Evolutionary conservation across 345 rosid species (phyloP).

Genomic region (Bruguiera gymnorhiza): DNA sequence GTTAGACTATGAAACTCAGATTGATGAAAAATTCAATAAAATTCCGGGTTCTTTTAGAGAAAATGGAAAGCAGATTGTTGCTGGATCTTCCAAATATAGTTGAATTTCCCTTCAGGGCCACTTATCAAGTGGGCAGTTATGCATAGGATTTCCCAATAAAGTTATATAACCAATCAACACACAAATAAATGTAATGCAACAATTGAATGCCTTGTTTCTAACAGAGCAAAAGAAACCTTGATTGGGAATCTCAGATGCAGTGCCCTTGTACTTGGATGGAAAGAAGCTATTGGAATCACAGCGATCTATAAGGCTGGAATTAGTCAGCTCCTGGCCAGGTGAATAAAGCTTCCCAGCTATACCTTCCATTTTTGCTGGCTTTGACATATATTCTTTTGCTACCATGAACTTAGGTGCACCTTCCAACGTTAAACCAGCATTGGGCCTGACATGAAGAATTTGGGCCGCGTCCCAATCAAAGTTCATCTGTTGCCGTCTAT

Average conservation of each 20-base stretch:
- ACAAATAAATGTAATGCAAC: not conserved
- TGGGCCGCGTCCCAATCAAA: conserved; percentile 49
- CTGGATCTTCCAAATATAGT: not conserved
- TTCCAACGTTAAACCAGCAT: conserved; percentile 43
- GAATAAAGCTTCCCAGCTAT: conserved; percentile 39
- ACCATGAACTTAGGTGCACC: conserved; percentile 41
- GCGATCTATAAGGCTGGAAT: conserved; percentile 21
- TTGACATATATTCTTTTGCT: conserved; percentile 37
- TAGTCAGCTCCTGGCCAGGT: conserved; percentile 31
- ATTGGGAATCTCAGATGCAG: conserved; percentile 34
- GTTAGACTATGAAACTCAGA: too few species aligned
- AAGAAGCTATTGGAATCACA: conserved; percentile 44
- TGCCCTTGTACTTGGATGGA: conserved; percentile 38
- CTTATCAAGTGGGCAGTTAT: not conserved
- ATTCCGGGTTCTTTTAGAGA: not conserved
- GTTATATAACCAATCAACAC: not conserved
- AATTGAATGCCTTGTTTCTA: not conserved
- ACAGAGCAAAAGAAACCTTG: conserved; percentile 38
- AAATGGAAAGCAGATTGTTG: not conserved
- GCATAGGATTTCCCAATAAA: not conserved
- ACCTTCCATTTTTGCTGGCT: conserved; percentile 42
- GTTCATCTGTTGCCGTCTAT: conserved; percentile 60
- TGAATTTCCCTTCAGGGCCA: not conserved
- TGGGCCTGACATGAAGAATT: conserved; percentile 39
- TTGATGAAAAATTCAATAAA: not conserved